Conservation (phyloP, 768 basidiomycete genomes). For the Kwoniella botswanensis region DNA sequence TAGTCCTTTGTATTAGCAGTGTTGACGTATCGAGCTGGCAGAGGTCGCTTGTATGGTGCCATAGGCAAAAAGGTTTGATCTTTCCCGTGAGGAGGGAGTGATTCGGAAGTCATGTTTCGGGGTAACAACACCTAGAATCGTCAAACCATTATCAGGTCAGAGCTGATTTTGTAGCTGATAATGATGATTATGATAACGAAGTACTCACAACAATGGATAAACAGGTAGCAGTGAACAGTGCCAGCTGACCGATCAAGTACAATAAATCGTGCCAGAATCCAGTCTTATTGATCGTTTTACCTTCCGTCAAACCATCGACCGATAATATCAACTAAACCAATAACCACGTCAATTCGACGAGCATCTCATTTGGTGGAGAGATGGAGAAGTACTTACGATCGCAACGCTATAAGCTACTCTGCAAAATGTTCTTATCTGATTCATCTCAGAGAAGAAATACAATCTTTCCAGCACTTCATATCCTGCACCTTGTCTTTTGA, state of each 20-base stretch:
- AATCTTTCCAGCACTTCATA: slow-evolving; percentile 44
- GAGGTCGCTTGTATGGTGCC: slow-evolving; percentile 35
- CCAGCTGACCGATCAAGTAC: slow-evolving; percentile 27
- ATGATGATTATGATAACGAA: neutral
- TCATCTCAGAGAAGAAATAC: slow-evolving; percentile 44
- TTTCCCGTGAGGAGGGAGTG: slow-evolving; percentile 23
- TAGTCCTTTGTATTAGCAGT: neutral
- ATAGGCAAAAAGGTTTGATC: slow-evolving; percentile 31
- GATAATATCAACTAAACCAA: slow-evolving; percentile 26
- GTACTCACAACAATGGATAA: slow-evolving; percentile 36
- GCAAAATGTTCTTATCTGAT: slow-evolving; percentile 36
- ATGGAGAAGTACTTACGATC: slow-evolving; percentile 31
- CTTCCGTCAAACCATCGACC: slow-evolving; percentile 30
- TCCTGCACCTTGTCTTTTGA: slow-evolving; percentile 34
- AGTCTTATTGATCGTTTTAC: slow-evolving; percentile 27
- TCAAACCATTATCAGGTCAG: too few species aligned
- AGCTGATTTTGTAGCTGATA: neutral
- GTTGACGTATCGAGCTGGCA: neutral
- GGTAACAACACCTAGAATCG: slow-evolving; percentile 37
- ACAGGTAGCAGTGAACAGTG: slow-evolving; percentile 33
- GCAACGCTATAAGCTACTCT: slow-evolving; percentile 31
- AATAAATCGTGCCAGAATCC: slow-evolving; percentile 33
- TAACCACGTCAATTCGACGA: neutral
- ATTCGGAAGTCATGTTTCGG: slow-evolving; percentile 47
- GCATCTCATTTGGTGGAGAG: neutral